Percentiles rank a stretch among this genome's conserved stretches.
phyloP scores from a whole-genome alignment of 257 asterid genomes.

The Lantana camara region DNA sequence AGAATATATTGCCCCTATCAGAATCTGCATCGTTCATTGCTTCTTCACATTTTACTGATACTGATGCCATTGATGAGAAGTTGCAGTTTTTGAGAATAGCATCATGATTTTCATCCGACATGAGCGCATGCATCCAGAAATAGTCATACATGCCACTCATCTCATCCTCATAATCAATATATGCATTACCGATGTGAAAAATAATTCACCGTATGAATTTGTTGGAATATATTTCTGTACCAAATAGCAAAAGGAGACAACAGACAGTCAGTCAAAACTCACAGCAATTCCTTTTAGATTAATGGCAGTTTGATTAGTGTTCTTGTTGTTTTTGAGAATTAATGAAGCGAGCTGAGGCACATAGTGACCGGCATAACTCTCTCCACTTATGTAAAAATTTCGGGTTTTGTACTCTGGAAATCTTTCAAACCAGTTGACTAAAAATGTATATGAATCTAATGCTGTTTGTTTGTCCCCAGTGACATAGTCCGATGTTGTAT shows the following conservation, averaged over 20 bases:
- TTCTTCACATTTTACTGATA: constrained; percentile 29
- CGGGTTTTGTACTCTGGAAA: constrained; percentile 66
- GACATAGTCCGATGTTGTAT: constrained; percentile 54
- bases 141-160: constrained; percentile 46
- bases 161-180: constrained; percentile 36
- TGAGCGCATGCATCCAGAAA: constrained; percentile 58
- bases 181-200: constrained; percentile 69
- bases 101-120: constrained; percentile 61
- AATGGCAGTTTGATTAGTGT: constrained; percentile 50
- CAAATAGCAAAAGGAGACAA: neutral
- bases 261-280: constrained; percentile 18
- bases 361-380: constrained; percentile 79
- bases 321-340: constrained; percentile 49
- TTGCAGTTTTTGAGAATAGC: constrained; percentile 48
- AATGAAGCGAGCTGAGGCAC: constrained; percentile 71
- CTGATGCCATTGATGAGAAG: constrained; percentile 27
- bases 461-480: constrained; percentile 59
- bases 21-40: neutral
- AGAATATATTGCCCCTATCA: constrained; percentile 16
- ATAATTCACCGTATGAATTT: neutral
- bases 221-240: neutral
- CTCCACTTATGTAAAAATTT: constrained; percentile 60
- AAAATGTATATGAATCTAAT: constrained; percentile 52
- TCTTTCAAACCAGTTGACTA: constrained; percentile 70
- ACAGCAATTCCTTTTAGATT: constrained; percentile 70